Evolutionary conservation across 2,329 filamentous ascomycete species (phyloP), one percentile per base, ranked within the genome.

Genomic region (Leptographium radiaticola): DNA sequence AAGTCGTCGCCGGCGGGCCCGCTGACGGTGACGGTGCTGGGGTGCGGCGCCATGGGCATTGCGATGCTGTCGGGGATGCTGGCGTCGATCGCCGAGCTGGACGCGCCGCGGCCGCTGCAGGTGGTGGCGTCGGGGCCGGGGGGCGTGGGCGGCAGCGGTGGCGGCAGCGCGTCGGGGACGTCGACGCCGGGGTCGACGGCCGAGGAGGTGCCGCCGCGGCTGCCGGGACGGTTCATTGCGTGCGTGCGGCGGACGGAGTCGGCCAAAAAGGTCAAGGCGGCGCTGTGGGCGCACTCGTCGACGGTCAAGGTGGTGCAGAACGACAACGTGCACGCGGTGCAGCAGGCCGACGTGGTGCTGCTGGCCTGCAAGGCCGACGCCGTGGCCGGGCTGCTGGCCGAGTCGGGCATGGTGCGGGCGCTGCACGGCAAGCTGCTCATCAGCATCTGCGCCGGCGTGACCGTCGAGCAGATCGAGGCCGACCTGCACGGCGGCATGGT

Each of bases 21-120:
- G 61, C 76, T 89, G 59, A 91, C 86, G 59, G 76, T 94, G 71
- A 80, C 87, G 57, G 80, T 93, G 58, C 75, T 95, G 55, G 89
- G 89, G 62, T 93, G 87, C 68, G 88, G 87, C 59, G 90, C 83
- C 52, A 87, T 95, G 81, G 89, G 89, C 56, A 87, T 87, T 57
- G 87, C 87, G 55, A 90, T 95, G 61, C 79, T 94, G 55, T 83
- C 79, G 53, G 89, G 88, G 59, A 84, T 95, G 64, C 78, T 94
- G 61, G 74, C 80, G 56, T 87, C 86, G 12, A 76, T 93, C 46
- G 71, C 72, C 42, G 75, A 73, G 59, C 70, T 75, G 65, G 72
- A 72, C 53, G 71, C 67, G 30, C 70, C 69, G 51, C 69, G 69
- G 59, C 75, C 68, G 59, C 70, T 72, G 49, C 72, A 71, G 63